Percentiles rank a stretch among this genome's conserved stretches.
These are phyloP conservation scores for Chiua virens DNA, from an alignment of 768 basidiomycete genomes.

Conservation along the genomic window DNA sequence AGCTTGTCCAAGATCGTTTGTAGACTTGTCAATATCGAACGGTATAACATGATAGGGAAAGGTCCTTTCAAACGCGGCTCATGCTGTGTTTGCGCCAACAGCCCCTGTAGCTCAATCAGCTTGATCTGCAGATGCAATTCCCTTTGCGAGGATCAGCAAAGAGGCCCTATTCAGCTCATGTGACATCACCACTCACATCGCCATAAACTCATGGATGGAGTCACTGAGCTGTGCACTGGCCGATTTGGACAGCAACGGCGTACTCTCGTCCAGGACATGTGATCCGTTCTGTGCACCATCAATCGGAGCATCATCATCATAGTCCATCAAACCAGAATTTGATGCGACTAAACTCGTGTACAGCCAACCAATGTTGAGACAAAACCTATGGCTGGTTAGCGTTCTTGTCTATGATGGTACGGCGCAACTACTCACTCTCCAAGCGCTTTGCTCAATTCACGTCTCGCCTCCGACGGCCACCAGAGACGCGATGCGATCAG, in stretches of 20 bases:
- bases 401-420: neutral
- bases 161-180: neutral
- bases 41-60: constrained; percentile 85
- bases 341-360: constrained; percentile 90
- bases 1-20: constrained; percentile 86
- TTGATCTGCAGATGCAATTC: constrained; percentile 93
- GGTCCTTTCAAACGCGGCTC: constrained; percentile 96
- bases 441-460: constrained; percentile 80
- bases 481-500: constrained; percentile 83
- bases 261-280: constrained; percentile 28
- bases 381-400: constrained; percentile 59
- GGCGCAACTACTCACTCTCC: constrained; percentile 65
- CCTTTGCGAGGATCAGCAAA: constrained; percentile 46
- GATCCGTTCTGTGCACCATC: constrained; percentile 1
- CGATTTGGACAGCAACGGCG: constrained; percentile 33
- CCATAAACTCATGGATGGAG: constrained; percentile 86
- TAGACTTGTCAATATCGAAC: constrained; percentile 75
- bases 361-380: constrained; percentile 90
- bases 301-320: constrained; percentile 25
- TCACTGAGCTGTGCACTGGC: constrained; percentile 48
- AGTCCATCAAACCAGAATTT: constrained; percentile 71
- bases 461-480: constrained; percentile 95
- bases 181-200: constrained; percentile 59
- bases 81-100: constrained; percentile 87
- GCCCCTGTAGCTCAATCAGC: constrained; percentile 77